Base-by-base conservation (phyloP, 176 grass and related monocot species). In the Alloteropsis semialata region DNA sequence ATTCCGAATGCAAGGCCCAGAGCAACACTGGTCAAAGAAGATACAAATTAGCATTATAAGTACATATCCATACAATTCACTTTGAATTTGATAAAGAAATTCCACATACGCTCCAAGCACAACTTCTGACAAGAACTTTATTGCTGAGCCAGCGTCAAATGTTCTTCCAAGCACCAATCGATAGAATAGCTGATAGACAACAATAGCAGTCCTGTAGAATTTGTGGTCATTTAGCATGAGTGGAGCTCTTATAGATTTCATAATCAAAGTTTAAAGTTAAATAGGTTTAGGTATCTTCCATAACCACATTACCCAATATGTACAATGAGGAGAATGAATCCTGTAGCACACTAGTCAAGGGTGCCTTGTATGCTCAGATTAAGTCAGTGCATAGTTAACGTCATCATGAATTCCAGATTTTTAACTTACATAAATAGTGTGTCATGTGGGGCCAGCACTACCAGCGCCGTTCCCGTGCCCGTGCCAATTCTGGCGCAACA, bases 131-230 rank as follows among this genome's bases (percentile, higher is more conserved):
- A 98, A 70, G 85, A 98, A 98, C 79, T 95, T 88, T 88, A 98
- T 93, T 72, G 95, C 77, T 29, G 92, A 90, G 58, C 87, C 92
- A 19, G 79, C 86, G 85, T 79, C 71, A 69, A 98, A 98, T 24
- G 54, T 98, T 82, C 3, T 84, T 56, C 96, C 96, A 7, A 93
- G 85, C 56, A 95, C 96, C 92, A 98, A 95, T 60, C 85, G 60
- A 67, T 95, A 98, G 85, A 98, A 98, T 67, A 98, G 51, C 64
- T 98, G 96, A 84, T 90, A 98, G 45, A 95, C 92, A 78, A 98
- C 96, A 83, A 98, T 98, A 82, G 96, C 92, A 74, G 89, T 92
- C 93, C 96, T 98, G 88, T 87, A 95, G 69, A 88, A 89, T 75
- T 11, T 50, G 84, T 6, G 22, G 39, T 17, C 61, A 49, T 64